phyloP scores from a whole-genome alignment of 129 eudicot genomes.

The Saussurea involucrata region DNA sequence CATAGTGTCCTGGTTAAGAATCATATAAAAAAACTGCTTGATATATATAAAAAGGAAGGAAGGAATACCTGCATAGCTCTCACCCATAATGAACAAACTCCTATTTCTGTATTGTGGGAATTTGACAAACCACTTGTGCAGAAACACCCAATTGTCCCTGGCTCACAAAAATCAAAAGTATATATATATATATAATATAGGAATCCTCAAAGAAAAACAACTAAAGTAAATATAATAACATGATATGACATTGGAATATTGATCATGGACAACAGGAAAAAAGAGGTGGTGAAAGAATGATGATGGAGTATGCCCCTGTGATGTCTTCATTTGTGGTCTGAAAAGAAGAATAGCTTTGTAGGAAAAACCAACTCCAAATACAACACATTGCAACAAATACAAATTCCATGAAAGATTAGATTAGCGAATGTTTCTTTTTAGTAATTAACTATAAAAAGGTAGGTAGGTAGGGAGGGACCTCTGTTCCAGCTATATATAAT shows the following conservation, averaged over 20 bases:
- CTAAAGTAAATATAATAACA: neutral
- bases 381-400: slow-evolving; percentile 26
- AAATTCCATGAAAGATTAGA: neutral
- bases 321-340: slow-evolving; percentile 23
- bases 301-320: slow-evolving; percentile 33
- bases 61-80: no score
- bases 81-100: no score
- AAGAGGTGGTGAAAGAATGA: neutral
- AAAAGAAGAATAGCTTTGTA: slow-evolving; percentile 24
- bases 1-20: slow-evolving; percentile 42
- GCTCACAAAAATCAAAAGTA: no score
- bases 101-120: no score
- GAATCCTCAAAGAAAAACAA: neutral
- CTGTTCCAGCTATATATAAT: slow-evolving; percentile 63
- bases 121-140: no score
- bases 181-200: no score
- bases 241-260: neutral
- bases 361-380: slow-evolving; percentile 51
- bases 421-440: no score
- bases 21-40: neutral
- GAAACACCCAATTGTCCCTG: no score
- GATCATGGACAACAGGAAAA: neutral
- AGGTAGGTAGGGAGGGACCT: slow-evolving; percentile 23
- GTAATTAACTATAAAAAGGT: no score
- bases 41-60: no score